Evolutionary conservation across 352 stramenopile species (phyloP), one percentile per base, ranked within the genome.

Genomic region (Paralagenidium karlingii): DNA sequence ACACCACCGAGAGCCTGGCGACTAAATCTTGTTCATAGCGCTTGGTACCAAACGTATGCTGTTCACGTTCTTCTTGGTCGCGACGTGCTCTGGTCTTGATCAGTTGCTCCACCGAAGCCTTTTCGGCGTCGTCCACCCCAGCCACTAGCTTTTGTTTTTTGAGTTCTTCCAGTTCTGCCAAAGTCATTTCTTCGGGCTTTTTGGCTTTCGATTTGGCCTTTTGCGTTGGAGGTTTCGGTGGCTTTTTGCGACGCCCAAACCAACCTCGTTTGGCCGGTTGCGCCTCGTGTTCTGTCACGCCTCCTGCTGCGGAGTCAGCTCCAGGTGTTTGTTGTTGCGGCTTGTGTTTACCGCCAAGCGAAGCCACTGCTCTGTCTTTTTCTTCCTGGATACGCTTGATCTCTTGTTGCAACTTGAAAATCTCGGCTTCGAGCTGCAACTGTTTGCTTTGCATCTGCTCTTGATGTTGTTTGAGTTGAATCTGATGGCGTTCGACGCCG

Each of bases 331-430:
- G 30, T 8, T 20, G 30, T 2, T 45, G 19, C n/a, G 28, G 30
- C 4, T 33, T 29, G n/a, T 40, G 30, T 9, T 34, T 19, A 18
- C 43, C 42, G 8, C n/a, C n/a, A n/a, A n/a, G n/a, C n/a, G n/a
- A n/a, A n/a, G n/a, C n/a, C n/a, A n/a, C n/a, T n/a, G n/a, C n/a
- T n/a, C n/a, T n/a, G n/a, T 70, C 51, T 29, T 62, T 67, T 24
- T 70, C 49, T 27, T 50, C 53, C 45, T 70, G 46, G 4, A 83
- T 34, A 13, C 57, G 56, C 12, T 51, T 39, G 9, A 87, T 32
- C 15, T 82, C 50, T 19, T 86, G 64, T 24, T 76, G 65, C 12
- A 90, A 59, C 28, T 75, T 74, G 2, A 82, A 32, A 16, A 86
- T 58, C 40, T 86, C 64, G 29, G 60, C 78, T 47, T 87, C 68